Evolutionary conservation across 1,139 yeast species (phyloP), one percentile per base, ranked within the genome.

Genomic region (Saccharomyces hybrid): DNA sequence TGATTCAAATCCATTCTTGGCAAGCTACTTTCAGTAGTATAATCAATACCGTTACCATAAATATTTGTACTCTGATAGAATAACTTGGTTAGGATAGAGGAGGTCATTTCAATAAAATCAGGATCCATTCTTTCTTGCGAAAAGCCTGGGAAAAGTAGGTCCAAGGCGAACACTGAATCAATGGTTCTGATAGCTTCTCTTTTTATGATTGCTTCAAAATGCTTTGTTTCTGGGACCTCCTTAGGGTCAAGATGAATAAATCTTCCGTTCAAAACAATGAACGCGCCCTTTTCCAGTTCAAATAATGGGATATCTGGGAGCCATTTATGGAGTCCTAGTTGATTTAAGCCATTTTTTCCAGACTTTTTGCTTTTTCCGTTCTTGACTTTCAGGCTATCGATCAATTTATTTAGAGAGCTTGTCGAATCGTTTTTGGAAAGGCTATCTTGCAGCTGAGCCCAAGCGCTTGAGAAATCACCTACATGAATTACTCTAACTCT

Each of bases 181-280:
- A 79, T 64, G 9, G 81, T 77, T 67, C 79, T 77, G 66, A 75
- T 74, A 28, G 79, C 72, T 64, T 81, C 84, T 64, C 78, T 80
- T 69, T 78, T 79, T 60, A 80, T 77, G 52, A 75, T 75, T 49
- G 76, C 72, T 66, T 79, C 80, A 63, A 75, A 73, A 55, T 78
- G 74, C 52, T 73, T 78, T 5, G 51, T 55, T 7, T 58, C 53
- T 2, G 63, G 63, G 7, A 64, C 47, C 73, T 64, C 67, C 9
- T 52, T 52, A 3, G 34, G 26, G 4, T 60, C 63, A 3, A 70
- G 55, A 49, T 62, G 63, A 34, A 68, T 56, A 50, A 64, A 65
- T 53, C 71, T 62, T 48, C 73, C 73, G 52, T 70, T 70, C 8
- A 69, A 32, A 3, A 64, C 55, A 12, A 64, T 47, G 55, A 66